A percentile compares a stretch with the other conserved stretches of the same genome.
Conservation (phyloP, 768 basidiomycete genomes). For the Pleurotus eryngii region DNA sequence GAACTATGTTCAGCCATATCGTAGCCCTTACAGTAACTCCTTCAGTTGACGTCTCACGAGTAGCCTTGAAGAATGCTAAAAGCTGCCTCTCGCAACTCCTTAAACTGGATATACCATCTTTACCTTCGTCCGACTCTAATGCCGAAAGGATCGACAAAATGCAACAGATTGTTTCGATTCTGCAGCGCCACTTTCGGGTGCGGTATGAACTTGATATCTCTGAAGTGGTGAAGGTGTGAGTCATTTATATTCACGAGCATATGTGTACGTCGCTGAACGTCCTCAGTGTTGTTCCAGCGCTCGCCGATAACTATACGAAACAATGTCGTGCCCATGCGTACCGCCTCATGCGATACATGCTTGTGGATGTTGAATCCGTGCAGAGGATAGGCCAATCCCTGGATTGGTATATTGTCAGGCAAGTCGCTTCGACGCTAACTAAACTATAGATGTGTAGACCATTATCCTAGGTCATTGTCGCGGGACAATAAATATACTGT, state of each 20-base stretch:
- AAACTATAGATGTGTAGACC: background rate
- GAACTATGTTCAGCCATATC: background rate
- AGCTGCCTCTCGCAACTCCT: constrained; percentile 55
- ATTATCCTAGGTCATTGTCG: constrained; percentile 60
- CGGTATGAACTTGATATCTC: constrained; percentile 69
- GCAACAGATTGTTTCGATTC: constrained; percentile 57
- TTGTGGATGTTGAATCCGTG: constrained; percentile 74
- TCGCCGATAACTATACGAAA: constrained; percentile 72
- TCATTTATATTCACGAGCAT: background rate
- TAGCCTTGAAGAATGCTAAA: constrained; percentile 63
- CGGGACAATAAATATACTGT: constrained; percentile 79
- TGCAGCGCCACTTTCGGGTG: constrained; percentile 72
- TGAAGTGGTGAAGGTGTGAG: constrained; percentile 77
- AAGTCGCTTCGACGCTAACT: constrained; percentile 16
- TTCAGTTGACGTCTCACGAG: constrained; percentile 66
- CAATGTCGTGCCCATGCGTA: constrained; percentile 81
- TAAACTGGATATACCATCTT: constrained; percentile 31
- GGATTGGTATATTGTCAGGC: constrained; percentile 94
- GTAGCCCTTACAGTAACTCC: constrained; percentile 8
- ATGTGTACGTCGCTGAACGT: background rate
- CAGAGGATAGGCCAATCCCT: constrained; percentile 62
- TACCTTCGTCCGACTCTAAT: constrained; percentile 33
- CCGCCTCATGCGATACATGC: constrained; percentile 72
- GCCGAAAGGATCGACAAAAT: constrained; percentile 60
- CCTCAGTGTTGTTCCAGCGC: constrained; percentile 67